These are phyloP conservation scores for Colletotrichum lini DNA, from an alignment of 2,329 filamentous ascomycete species.

Conservation along the genomic window DNA sequence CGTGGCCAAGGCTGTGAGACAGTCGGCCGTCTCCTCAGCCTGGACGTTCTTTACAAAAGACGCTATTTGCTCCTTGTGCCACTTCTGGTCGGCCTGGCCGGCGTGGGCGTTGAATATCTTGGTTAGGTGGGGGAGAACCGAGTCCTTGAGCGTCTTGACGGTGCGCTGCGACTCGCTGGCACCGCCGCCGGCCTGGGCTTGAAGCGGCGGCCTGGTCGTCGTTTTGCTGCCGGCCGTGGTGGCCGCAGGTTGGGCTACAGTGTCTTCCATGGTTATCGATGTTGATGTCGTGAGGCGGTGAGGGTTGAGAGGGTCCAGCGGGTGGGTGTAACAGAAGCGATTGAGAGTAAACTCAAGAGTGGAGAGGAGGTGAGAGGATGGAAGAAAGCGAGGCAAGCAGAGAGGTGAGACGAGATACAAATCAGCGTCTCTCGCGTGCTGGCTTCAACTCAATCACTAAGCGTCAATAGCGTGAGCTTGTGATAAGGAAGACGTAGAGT, in stretches of 20 bases:
- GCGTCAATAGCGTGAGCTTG: conserved; percentile 7
- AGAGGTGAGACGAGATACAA: conserved; percentile 28
- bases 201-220: background rate
- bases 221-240: conserved; percentile 6
- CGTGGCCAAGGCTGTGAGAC: conserved; percentile 39
- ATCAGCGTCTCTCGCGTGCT: conserved; percentile 24
- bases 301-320: background rate
- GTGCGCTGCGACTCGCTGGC: conserved; percentile 58
- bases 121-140: conserved; percentile 60
- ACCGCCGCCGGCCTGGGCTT: conserved; percentile 62
- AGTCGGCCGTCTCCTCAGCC: conserved; percentile 49
- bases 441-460: conserved; percentile 22
- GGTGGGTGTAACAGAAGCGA: background rate
- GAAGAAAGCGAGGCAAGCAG: background rate
- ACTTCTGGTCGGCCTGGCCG: conserved; percentile 56
- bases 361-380: background rate
- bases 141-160: conserved; percentile 58
- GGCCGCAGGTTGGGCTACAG: conserved; percentile 7
- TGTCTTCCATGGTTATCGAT: conserved; percentile 27
- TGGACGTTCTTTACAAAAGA: conserved; percentile 65
- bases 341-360: background rate
- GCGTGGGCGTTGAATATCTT: conserved; percentile 63
- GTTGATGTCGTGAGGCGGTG: conserved; percentile 17
- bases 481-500: background rate
- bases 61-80: conserved; percentile 61